Base-by-base conservation (phyloP, 164 flowering plant genomes). In the Santalum album region DNA sequence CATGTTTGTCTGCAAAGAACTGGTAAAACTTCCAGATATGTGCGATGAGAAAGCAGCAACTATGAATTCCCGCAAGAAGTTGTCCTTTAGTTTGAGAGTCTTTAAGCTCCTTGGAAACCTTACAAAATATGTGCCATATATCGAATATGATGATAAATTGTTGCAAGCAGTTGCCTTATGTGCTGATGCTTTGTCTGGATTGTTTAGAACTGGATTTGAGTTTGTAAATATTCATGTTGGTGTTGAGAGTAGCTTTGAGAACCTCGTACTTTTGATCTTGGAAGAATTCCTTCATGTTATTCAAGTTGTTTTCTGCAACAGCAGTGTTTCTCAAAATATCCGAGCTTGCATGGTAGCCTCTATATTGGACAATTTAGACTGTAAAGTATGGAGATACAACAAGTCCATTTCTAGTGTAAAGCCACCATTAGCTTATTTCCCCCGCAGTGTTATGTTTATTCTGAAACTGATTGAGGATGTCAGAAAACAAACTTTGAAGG, bases 231-330 rank as follows among this genome's bases (percentile, higher is more conserved):
- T 60, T 48, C 59, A 56, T 40, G 65, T 68, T 60, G 57, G 65
- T 50, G 61, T 56, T 51, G 99, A 92, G 54, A 78, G 72, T 68
- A 73, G 75, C 44, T 60, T 61, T 68, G 99, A 89, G 65, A 74
- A 63, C 58, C 71, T 76, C 38, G 56, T 72, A n/a, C 58, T 87
- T 35, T 57, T 57, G 44, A 48, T 84, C 20, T 46, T 89, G 79
- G 96, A 88, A 66, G 96, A 81, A 59, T 92, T 86, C 69, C 78
- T 92, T 72, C 77, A 68, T 49, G 73, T 83, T 59, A 75, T 78
- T 40, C 83, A 72, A 57, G 62, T 59, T 65, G 65, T 80, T 42
- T 80, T 77, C 67, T 64, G 80, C 63, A 77, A 72, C 58, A 71
- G 70, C 55, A 61, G 59, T 52, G 61, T 81, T 53, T 78, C 70